Conservation (phyloP, 768 basidiomycete genomes). For the Suillus cothurnatus region DNA sequence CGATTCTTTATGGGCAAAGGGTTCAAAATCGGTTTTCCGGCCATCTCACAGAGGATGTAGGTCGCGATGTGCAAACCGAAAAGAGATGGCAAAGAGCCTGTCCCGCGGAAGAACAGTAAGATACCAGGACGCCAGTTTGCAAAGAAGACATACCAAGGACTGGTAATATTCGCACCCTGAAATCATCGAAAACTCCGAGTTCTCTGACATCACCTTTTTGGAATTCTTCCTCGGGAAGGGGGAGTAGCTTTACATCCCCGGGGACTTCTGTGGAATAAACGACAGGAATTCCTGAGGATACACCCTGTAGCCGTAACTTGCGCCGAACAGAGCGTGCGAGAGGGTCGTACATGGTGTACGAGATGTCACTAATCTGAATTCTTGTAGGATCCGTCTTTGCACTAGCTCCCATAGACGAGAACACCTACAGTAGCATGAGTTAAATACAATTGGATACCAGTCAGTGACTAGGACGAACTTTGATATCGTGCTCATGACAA, state of each 20-base stretch:
- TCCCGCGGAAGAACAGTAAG: constrained; percentile 2
- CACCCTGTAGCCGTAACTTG: constrained; percentile 65
- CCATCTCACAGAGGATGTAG: constrained; percentile 84
- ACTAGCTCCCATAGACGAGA: constrained; percentile 96
- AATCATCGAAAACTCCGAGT: constrained; percentile 88
- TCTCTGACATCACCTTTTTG: constrained; percentile 87
- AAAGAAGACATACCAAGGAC: constrained; percentile 66
- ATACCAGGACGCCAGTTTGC: background rate
- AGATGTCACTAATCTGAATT: constrained; percentile 95
- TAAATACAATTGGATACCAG: background rate
- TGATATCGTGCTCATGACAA: constrained; percentile 79
- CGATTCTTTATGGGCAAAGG: constrained; percentile 87
- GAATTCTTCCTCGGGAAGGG: constrained; percentile 91
- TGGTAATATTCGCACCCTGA: constrained; percentile 90
- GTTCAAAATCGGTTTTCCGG: constrained; percentile 80
- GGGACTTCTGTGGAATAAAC: constrained; percentile 97
- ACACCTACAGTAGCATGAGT: constrained; percentile 53
- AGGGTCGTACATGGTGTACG: constrained; percentile 90
- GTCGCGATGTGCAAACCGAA: constrained; percentile 92
- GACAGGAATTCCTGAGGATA: constrained; percentile 73
- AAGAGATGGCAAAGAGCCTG: constrained; percentile 74
- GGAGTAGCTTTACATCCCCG: constrained; percentile 83
- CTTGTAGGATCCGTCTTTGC: constrained; percentile 95
- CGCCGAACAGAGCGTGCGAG: constrained; percentile 89
- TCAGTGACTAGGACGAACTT: constrained; percentile 48